phyloP scores from a whole-genome alignment of 2,329 filamentous ascomycete species.

The Dactylonectria macrodidyma region DNA sequence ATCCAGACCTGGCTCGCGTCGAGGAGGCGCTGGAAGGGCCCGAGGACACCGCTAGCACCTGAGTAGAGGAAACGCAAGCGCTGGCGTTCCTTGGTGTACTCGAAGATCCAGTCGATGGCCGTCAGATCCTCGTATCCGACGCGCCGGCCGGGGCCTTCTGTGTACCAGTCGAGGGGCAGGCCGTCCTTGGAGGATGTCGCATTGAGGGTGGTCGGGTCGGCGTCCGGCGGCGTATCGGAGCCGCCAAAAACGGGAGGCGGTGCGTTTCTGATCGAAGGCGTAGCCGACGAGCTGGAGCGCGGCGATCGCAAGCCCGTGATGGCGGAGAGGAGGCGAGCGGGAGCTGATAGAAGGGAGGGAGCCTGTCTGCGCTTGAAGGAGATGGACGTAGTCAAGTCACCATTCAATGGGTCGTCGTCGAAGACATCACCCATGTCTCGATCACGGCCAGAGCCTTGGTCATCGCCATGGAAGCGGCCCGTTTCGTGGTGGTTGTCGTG shows the following conservation, averaged over 20 bases:
- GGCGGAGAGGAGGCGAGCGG: slow-evolving; percentile 64
- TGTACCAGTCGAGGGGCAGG: slow-evolving; percentile 82
- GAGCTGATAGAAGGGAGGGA: slow-evolving; percentile 61
- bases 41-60: slow-evolving; percentile 78
- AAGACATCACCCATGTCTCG: slow-evolving; percentile 55
- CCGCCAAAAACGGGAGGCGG: slow-evolving; percentile 38
- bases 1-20: slow-evolving; percentile 95
- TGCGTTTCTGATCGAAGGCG: slow-evolving; percentile 35
- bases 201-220: slow-evolving; percentile 36
- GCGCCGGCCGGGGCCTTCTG: slow-evolving; percentile 88
- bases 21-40: slow-evolving; percentile 79
- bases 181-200: slow-evolving; percentile 60
- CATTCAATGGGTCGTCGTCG: slow-evolving; percentile 69
- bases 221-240: slow-evolving; percentile 30
- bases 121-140: slow-evolving; percentile 97
- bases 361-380: slow-evolving; percentile 82
- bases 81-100: slow-evolving; percentile 96
- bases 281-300: slow-evolving; percentile 43
- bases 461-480: slow-evolving; percentile 45
- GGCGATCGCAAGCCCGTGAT: slow-evolving; percentile 53
- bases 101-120: slow-evolving; percentile 99
- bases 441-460: slow-evolving; percentile 20
- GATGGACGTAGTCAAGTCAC: slow-evolving; percentile 65
- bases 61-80: slow-evolving; percentile 83
- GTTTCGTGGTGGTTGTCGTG: slow-evolving; percentile 58